A percentile compares a stretch with the other conserved stretches of the same genome.
These are phyloP conservation scores for Pittosporum tobira DNA, from an alignment of 129 eudicot genomes.

Conservation along the genomic window DNA sequence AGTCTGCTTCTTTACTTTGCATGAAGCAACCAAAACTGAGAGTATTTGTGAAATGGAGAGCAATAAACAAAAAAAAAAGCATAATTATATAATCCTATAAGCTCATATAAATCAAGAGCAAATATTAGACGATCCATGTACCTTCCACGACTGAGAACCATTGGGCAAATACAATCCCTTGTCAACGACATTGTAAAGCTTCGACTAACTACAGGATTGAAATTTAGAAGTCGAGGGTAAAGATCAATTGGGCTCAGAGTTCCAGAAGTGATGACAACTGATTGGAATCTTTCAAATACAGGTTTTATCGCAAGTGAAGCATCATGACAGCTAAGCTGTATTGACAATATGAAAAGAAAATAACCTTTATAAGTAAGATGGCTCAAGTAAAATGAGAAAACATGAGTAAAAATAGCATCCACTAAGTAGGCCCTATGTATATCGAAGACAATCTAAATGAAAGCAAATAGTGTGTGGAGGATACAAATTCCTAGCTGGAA, in stretches of 20 bases:
- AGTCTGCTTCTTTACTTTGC: not conserved
- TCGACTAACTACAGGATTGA: conserved; percentile 95
- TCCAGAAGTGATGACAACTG: conserved; percentile 96
- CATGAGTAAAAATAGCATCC: conserved; percentile 2
- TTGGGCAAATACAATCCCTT: conserved; percentile 98
- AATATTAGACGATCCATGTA: conserved; percentile 17
- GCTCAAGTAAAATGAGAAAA: not conserved
- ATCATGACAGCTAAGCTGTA: conserved; percentile 96
- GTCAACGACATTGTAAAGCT: conserved; percentile 98
- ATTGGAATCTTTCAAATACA: conserved; percentile 91
- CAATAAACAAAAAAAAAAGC: not conserved
- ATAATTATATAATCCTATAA: not conserved
- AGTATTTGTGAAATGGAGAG: not conserved
- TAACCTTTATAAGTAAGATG: conserved; percentile 1
- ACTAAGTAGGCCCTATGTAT: not conserved
- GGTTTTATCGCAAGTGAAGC: conserved; percentile 99
- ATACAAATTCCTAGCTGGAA: not conserved
- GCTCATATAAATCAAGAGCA: not conserved
- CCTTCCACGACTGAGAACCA: conserved; percentile 99
- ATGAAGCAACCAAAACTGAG: not conserved
- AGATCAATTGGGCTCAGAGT: conserved; percentile 95
- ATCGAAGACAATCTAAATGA: not conserved
- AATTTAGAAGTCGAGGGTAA: conserved; percentile 91
- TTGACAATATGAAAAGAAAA: conserved; percentile 6
- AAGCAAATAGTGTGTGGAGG: no score